Base-by-base conservation (phyloP, 805 yeast genomes). In the Saccharomycopsis sp. region DNA sequence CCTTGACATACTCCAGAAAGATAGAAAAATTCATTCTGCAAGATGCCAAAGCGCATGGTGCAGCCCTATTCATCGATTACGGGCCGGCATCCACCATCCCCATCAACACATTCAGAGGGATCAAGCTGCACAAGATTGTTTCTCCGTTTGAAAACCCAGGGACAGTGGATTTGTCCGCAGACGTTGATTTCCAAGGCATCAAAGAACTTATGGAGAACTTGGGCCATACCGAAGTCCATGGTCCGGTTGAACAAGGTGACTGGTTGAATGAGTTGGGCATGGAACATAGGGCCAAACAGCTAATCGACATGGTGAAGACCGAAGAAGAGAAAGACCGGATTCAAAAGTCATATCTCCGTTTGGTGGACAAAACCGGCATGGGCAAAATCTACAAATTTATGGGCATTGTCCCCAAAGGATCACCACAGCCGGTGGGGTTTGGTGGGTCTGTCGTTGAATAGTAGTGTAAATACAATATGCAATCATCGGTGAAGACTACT, bases 61-160 rank as follows among this genome's bases (percentile, higher is more conserved):
- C 80, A 0, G 81, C 80, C 0, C 61, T 85, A 27, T 64, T 83
- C 15, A 68, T 83, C n/a, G 95, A 85, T 59, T 85, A 85, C 52
- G 94, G 95, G 0, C 71, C 80, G 3, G 61, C 64, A 5, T 58
- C 60, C 2, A 71, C 73, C 0, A 65, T 81, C 10, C 95, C 94
- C 2, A 69, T 71, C n/a, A 75, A 79, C 51, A 67, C 87, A 0
- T 64, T 85, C 26, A 65, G 95, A 25, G 95, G 86, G 0, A 83
- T 85, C 46, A 67, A 70, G 50, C 63, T 74, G 48, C 94, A 85
- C 56, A 71, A 73, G 50, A 70, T 84, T 52, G 88, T 80, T 0
- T 73, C 78, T 17, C 94, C 95, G 1, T 79, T 82, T 45, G 64
- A 57, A n/a, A 65, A 67, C 10, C 92, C 92, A 0, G 95, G 95